Evolutionary conservation across 2,329 filamentous ascomycete genomes (phyloP), one percentile per base, ranked within the genome.

Genomic region (Botrytis fragariae): DNA sequence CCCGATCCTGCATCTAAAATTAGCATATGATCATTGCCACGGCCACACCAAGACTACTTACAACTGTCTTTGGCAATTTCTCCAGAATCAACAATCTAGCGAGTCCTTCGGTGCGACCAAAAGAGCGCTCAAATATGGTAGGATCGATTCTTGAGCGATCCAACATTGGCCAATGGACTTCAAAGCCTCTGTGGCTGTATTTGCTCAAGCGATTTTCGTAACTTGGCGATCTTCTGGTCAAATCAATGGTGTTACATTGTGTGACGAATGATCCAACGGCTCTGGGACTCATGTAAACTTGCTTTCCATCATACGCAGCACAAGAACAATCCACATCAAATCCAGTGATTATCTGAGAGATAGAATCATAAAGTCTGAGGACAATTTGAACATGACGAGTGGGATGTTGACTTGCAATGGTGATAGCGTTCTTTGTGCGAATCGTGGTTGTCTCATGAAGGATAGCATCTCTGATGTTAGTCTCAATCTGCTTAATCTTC

Each of bases 301-400:
- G 92, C 32, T 87, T 87, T 51, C 94, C 94, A 80, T 96, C 90
- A 77, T 92, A 97, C 4, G 93, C 93, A 37, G 90, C 92, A 75
- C 93, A 93, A 0, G 93, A 92, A 80, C 92, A 94, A 80, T 96
- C 93, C 67, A 97, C 93, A 78, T 97, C 94, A 77, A 97, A 97
- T 0, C 94, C 94, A 4, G 93, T 94, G 37, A 97, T 86, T 51
- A 97, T 95, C 81, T 97, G 93, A 1, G 92, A 91, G 63, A 97
- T 84, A 0, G 91, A 94, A 79, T 93, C 93, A 84, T 97, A 97
- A 54, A 96, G 89, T 51, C 93, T 91, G 44, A 97, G 86, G 35
- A 97, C 93, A 77, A 97, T 94, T 85, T 89, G 93, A 5, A 97
- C 87, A 80, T 97, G 93, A 3, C 94, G 90, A 51, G 90, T 93